Evolutionary conservation across 2,329 filamentous ascomycete genomes (phyloP), one percentile per base, ranked within the genome.

Genomic region (Aspergillus sp.): DNA sequence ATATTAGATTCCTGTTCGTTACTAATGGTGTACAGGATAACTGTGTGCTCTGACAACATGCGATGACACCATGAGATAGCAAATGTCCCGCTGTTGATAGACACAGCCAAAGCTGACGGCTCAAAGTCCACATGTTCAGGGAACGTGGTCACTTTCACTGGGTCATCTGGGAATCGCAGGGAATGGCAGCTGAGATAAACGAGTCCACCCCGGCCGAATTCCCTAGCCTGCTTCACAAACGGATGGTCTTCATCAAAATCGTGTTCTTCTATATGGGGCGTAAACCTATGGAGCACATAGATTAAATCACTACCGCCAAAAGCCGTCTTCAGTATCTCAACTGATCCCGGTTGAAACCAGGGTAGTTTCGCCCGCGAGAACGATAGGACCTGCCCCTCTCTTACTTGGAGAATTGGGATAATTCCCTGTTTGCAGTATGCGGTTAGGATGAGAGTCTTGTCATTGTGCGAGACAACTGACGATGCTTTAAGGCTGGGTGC

Each of bases 41-140:
- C 72, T 19, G 69, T 64, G 55, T 70, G 56, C 11, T 66, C 59
- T 31, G 57, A 21, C 8, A 44, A 37, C 14, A 68, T 62, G 6
- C 62, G 49, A 31, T 73, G 66, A 48, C 70, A 69, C 73, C 73
- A 76, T n/a, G 70, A 74, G 39, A 75, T 74, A 2, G 68, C 73
- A 66, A 75, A 74, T 6, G 55, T 62, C n/a, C 62, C 53, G 21
- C 53, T 45, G 21, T 54, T 46, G 24, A 63, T 43, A 9, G 57
- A 63, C 57, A 63, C 63, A 8, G 70, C 67, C 46, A 76, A 52
- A 33, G 70, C 69, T 31, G 70, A 52, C 11, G 72, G 71, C 21
- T 70, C 66, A 43, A 69, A 71, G 3, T 68, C 64, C 4, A 27
- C 50, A 40, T 68, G 63, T 11, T 72, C 67, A 11, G 66, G 68